These are phyloP conservation scores for Russula sp. DNA, from an alignment of 768 basidiomycete genomes.

Conservation along the genomic window DNA sequence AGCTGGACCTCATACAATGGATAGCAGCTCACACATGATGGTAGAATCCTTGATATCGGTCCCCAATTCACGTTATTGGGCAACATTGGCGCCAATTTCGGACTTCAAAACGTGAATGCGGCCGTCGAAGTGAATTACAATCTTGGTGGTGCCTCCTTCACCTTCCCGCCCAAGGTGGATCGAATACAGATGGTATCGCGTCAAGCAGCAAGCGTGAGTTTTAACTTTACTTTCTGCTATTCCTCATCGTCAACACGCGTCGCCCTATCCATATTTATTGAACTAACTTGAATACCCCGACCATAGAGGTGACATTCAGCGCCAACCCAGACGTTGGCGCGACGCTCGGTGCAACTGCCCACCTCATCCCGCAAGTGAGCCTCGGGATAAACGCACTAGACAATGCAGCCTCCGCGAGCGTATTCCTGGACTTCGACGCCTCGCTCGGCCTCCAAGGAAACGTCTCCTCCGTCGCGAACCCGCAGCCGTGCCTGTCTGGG, in stretches of 20 bases:
- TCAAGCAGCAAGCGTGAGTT: neutral
- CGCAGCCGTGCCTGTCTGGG: slow-evolving; percentile 12
- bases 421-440: slow-evolving; percentile 16
- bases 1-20: neutral
- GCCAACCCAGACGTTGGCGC: neutral
- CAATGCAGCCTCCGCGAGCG: neutral
- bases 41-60: neutral
- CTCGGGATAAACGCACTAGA: slow-evolving; percentile 10
- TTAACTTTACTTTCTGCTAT: neutral
- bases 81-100: neutral
- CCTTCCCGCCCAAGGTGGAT: neutral
- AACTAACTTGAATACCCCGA: no score
- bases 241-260: neutral
- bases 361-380: slow-evolving; percentile 45
- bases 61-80: neutral
- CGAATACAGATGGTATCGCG: neutral
- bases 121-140: neutral
- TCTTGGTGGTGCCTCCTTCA: neutral
- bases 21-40: neutral
- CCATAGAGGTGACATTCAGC: neutral
- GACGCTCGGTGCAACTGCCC: slow-evolving; percentile 42
- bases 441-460: neutral
- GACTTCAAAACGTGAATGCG: neutral
- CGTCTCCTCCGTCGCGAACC: neutral
- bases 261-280: neutral